These are phyloP conservation scores for Oryza longistaminata DNA, from an alignment of 176 grass and related monocot genomes.

Conservation along the genomic window DNA sequence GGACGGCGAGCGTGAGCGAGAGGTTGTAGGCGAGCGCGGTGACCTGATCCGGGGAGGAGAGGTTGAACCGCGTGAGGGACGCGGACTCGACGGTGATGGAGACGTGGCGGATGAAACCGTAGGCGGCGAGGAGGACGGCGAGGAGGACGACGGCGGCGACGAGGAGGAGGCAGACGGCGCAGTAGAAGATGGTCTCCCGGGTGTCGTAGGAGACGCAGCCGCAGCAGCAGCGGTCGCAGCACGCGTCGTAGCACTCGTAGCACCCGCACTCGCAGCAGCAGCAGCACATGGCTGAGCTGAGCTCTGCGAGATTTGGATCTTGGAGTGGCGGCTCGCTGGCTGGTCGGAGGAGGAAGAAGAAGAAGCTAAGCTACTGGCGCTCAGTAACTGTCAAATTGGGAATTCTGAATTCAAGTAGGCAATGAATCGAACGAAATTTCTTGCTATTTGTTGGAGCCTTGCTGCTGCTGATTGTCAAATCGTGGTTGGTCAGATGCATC, in stretches of 20 bases:
- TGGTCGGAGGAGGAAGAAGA: neutral
- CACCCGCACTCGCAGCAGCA: neutral
- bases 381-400: neutral
- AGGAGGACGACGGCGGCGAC: neutral
- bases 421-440: neutral
- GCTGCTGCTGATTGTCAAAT: neutral
- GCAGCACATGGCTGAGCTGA: constrained; percentile 23
- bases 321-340: neutral
- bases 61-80: constrained; percentile 43
- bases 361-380: neutral
- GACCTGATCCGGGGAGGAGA: neutral
- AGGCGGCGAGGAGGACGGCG: constrained; percentile 18
- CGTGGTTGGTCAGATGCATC: neutral
- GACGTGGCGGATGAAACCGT: constrained; percentile 11
- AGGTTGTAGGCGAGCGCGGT: constrained; percentile 36
- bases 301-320: neutral
- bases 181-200: neutral
- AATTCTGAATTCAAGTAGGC: neutral
- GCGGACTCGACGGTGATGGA: constrained; percentile 33
- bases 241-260: constrained; percentile 2
- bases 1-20: constrained; percentile 24
- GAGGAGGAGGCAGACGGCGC: fast-evolving
- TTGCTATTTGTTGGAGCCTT: neutral
- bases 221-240: neutral
- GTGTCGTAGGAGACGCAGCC: neutral